A percentile compares a stretch with the other conserved stretches of the same genome.
These are phyloP conservation scores for Chrysoporthe austroafricana DNA, from an alignment of 2,329 filamentous ascomycete genomes.

Conservation along the genomic window DNA sequence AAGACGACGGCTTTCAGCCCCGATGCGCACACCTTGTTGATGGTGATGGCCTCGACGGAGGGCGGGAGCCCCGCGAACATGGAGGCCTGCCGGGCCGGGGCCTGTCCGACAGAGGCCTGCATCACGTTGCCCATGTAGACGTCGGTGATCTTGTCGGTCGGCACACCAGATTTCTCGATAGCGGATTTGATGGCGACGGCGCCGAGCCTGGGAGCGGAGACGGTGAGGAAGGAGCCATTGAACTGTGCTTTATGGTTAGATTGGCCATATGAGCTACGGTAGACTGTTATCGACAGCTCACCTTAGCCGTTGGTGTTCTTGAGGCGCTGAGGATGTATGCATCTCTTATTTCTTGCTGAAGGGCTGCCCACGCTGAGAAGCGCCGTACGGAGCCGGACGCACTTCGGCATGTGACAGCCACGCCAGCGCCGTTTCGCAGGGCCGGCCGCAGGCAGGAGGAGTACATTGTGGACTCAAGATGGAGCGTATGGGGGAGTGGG, in stretches of 20 bases:
- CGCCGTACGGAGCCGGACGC: conserved; percentile 39
- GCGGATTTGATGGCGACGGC: conserved; percentile 92
- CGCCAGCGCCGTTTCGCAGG: conserved; percentile 15
- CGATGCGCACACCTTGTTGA: conserved; percentile 98
- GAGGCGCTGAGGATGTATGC: conserved; percentile 92
- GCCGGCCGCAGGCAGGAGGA: conserved; percentile 35
- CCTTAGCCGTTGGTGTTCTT: conserved; percentile 88
- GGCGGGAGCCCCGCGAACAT: conserved; percentile 85
- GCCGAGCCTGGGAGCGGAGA: conserved; percentile 86
- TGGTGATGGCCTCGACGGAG: conserved; percentile 84
- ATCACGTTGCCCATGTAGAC: conserved; percentile 99
- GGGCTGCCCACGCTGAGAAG: conserved; percentile 51
- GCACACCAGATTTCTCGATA: conserved; percentile 82
- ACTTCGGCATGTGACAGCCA: conserved; percentile 27
- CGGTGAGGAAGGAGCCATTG: conserved; percentile 85
- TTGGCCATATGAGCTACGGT: not conserved
- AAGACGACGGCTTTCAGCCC: conserved; percentile 90
- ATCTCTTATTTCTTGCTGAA: conserved; percentile 75
- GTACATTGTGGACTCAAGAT: conserved; percentile 33
- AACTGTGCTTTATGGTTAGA: conserved; percentile 61
- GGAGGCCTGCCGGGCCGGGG: conserved; percentile 86
- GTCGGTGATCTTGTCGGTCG: conserved; percentile 79
- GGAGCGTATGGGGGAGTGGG: not conserved
- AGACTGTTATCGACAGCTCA: conserved; percentile 40
- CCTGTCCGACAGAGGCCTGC: conserved; percentile 81